A percentile compares a stretch with the other conserved stretches of the same genome.
phyloP scores from a whole-genome alignment of 208 protist species.

The Crithidia fasciculata region DNA sequence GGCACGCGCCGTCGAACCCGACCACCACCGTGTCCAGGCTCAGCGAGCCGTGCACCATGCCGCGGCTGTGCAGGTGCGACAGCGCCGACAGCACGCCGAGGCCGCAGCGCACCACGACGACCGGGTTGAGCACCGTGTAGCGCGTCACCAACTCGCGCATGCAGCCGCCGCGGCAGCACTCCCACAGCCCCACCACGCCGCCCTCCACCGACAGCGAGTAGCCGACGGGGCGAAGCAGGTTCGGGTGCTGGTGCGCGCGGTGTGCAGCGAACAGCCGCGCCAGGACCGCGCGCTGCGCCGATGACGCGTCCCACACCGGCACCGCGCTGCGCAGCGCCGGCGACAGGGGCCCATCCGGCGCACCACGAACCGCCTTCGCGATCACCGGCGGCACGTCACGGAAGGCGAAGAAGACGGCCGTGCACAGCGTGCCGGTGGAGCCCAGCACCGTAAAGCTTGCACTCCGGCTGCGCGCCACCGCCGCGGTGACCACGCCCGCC shows the following conservation, averaged over 20 bases:
- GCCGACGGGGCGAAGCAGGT: slow-evolving; percentile 5
- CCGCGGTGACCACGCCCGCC: not conserved
- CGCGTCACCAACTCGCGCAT: slow-evolving; percentile 30
- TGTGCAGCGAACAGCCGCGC: not conserved
- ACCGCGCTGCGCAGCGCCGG: slow-evolving; percentile 21
- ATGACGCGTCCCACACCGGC: slow-evolving; percentile 4
- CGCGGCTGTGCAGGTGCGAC: slow-evolving; percentile 54
- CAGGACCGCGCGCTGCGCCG: not conserved
- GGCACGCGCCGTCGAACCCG: slow-evolving; percentile 57
- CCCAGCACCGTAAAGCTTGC: not conserved
- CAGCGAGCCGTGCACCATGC: slow-evolving; percentile 66
- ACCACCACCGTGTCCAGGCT: slow-evolving; percentile 75
- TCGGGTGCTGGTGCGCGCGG: slow-evolving; percentile 13
- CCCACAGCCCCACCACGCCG: slow-evolving; percentile 30
- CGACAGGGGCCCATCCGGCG: slow-evolving; percentile 12
- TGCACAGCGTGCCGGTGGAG: slow-evolving; percentile 1
- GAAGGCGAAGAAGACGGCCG: not conserved
- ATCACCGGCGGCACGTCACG: not conserved
- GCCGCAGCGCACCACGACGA: slow-evolving; percentile 43
- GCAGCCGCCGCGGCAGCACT: slow-evolving; percentile 45
- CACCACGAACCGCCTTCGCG: slow-evolving; percentile 14
- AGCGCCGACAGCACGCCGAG: slow-evolving; percentile 58
- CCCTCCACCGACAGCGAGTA: slow-evolving; percentile 17
- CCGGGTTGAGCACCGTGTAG: slow-evolving; percentile 30
- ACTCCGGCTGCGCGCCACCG: not conserved